These are phyloP conservation scores for Xylariales sp. DNA, from an alignment of 2,329 filamentous ascomycete genomes.

Conservation along the genomic window DNA sequence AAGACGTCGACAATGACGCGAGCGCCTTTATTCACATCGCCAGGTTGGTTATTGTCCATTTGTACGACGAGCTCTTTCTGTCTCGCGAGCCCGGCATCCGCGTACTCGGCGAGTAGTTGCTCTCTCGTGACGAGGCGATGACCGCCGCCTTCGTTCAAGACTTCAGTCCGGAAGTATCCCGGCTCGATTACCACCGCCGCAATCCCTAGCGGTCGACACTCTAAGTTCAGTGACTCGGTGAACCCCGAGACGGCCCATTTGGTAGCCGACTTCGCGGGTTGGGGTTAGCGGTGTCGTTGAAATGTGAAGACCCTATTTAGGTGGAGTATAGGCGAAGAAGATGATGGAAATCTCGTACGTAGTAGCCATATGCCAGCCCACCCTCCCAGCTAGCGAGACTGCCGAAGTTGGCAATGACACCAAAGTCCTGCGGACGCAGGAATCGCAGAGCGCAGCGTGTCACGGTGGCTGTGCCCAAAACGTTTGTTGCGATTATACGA, in stretches of 20 bases:
- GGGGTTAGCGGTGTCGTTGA: neutral
- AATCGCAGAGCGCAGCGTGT: conserved; percentile 2
- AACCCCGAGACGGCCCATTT: conserved; percentile 18
- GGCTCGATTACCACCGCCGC: conserved; percentile 23
- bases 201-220: conserved; percentile 8
- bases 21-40: conserved; percentile 13
- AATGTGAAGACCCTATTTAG: neutral
- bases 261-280: neutral
- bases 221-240: conserved; percentile 5
- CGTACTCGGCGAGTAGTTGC: conserved; percentile 19
- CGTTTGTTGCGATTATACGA: conserved; percentile 9
- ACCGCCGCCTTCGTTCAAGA: conserved; percentile 12
- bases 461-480: neutral
- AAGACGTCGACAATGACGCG: conserved; percentile 15
- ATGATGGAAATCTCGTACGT: neutral
- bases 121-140: conserved; percentile 10
- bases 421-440: conserved; percentile 14
- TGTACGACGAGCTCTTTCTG: conserved; percentile 5
- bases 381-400: conserved; percentile 17
- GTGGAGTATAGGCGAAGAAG: neutral
- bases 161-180: conserved; percentile 19
- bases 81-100: neutral
- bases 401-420: conserved; percentile 21
- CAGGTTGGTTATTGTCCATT: conserved; percentile 2
- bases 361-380: conserved; percentile 19